Evolutionary conservation across 768 basidiomycete genomes (phyloP), one percentile per base, ranked within the genome.

Genomic region (Cantharellus anzutake): DNA sequence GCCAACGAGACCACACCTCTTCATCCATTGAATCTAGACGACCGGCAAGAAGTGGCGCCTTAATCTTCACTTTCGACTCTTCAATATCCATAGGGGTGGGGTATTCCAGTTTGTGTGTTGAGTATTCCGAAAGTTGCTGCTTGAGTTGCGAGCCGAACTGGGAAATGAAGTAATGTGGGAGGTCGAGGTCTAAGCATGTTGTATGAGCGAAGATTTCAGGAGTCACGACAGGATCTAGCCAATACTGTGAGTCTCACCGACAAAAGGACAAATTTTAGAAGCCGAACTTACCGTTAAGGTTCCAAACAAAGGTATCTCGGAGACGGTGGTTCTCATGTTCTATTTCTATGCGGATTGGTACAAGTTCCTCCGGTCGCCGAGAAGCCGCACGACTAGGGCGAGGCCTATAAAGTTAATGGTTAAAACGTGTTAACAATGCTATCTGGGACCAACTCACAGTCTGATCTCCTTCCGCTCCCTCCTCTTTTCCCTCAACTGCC

Each of bases 251-350:
- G 20, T 29, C 20, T 29, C 20, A 29, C 20, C 20, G 40, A 16
- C 40, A 42, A 53, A 16, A 51, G 34, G 53, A 53, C 64, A 20
- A 42, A 59, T 34, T 41, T 29, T 29, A 29, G 20, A 1, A 29
- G 20, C 20, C 20, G 20, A 11, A 73, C 80, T n/a, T 60, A 96
- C 93, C 94, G 64, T 86, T 85, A 51, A 93, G 71, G 67, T 99
- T 96, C 96, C 94, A 99, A 51, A 96, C 79, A 71, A 98, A 97
- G 0, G 94, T 91, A 68, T 99, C 96, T 37, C 91, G 80, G 76
- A 97, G 83, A 72, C 84, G 87, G 67, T 87, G 83, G 66, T 88
- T 86, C 38, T 97, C 96, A 55, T 93, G 84, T 65, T 99, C 96
- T 66, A 97, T 83, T 69, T 99, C 96, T 57, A 99, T 74, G n/a